Evolutionary conservation across 1,284 basidiomycete genomes (phyloP), one percentile per base, ranked within the genome.

Genomic region (Ustilago lituana): DNA sequence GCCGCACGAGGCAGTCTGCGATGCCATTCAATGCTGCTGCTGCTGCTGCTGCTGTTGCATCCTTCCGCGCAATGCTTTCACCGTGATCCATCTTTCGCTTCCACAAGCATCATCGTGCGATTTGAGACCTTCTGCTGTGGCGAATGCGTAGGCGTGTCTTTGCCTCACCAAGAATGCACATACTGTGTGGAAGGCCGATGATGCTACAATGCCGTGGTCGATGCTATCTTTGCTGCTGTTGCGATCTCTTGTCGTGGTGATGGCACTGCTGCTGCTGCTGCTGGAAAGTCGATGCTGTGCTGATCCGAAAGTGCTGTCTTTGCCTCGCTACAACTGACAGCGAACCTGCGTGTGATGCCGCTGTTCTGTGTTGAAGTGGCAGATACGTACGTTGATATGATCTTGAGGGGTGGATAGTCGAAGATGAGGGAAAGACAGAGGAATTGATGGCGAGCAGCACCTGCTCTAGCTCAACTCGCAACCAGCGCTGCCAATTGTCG

Each of bases 381-480:
- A 24, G 17, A 54, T 67, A 67, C 64, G 50, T 67, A 67, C 64
- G 61, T 67, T 67, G 64, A 67, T 54, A 61, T 58, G 57, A 67
- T 67, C 64, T 67, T 67, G 64, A 67, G 64, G 64, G 53, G 62
- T 58, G 56, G 62, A 65, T 65, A 58, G 58, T 67, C 64, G 64
- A 67, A 60, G 64, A 67, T 67, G 64, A 56, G 58, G 62, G 57
- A 36, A 26, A 58, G 54, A 52, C 29, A 26, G 19, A 47, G 24
- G 27, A n/a, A 15, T 36, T 56, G 54, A 56, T 49, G 41, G 41
- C 62, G 51, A 65, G 31, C 47, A 54, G 29, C 17, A 39, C 20
- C 20, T 20, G 31, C 29, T n/a, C n/a, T 26, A 10, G 31, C 38
- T 33, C 38, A 40, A 51, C 23, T 33, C 49, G 26, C 50, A 43